Evolutionary conservation across 805 yeast species (phyloP), one percentile per base, ranked within the genome.

Genomic region (Wickerhamomyces queroliae): DNA sequence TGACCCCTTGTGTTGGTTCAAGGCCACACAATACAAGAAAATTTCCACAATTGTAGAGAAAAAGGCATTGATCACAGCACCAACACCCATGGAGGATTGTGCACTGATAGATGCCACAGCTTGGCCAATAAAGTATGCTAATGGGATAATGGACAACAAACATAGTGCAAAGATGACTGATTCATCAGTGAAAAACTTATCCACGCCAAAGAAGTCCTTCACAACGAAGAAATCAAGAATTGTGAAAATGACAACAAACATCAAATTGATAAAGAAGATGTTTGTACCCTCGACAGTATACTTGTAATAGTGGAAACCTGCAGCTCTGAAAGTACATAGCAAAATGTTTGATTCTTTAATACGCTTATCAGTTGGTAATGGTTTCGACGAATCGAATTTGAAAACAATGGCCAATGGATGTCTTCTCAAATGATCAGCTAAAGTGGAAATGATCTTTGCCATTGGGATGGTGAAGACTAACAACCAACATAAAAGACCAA

Each of bases 21-120:
- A 67, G 0, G 99, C 98, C 17, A 91, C 95, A 61, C 95, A 83
- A 59, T 93, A 93, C 36, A 91, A 66, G 59, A 82, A 93, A 8
- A 93, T 84, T 59, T 93, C 99, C 7, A 93, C 98, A 36, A 93
- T 74, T 0, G 99, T 90, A 2, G 98, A 90, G 70, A 93, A 93
- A 55, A 93, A 91, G 1, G 99, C 99, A 60, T 93, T 93, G 52
- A 93, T 89, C 0, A 90, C 96, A 1, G 99, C 99, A 67, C 98
- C 98, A 43, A 93, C 80, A 22, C 98, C 97, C 99, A 93, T 93
- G 0, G 97, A 90, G 1, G 97, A 87, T 64, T 93, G 99, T 0
- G 99, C 98, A 7, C 96, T 85, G 43, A 93, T 93, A 2, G 98
- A 90, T 0, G 99, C 99, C n/a, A 93, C 99, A 6, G 98, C 98